phyloP scores from a whole-genome alignment of 345 rosid species.

The Raphanus raphanistrum region DNA sequence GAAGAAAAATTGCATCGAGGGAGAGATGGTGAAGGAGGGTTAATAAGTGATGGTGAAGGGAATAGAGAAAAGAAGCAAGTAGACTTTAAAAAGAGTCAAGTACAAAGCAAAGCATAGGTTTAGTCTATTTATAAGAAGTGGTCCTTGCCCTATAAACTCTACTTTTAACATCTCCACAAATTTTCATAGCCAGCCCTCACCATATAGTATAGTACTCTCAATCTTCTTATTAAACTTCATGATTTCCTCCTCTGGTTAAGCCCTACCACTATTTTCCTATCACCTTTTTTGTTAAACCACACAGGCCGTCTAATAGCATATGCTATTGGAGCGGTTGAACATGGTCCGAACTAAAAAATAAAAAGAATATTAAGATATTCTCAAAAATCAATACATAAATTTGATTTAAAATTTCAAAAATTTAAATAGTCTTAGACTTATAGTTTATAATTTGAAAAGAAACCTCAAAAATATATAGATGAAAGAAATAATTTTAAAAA shows the following conservation, averaged over 20 bases:
- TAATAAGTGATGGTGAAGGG: neutral
- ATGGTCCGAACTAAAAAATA: too few relatives aligned
- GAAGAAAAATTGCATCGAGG: neutral
- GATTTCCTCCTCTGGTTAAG: neutral
- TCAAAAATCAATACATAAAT: too few relatives aligned
- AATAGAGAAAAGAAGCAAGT: constrained; percentile 15
- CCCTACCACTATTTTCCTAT: neutral
- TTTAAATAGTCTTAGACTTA: too few relatives aligned
- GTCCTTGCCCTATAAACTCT: constrained; percentile 34
- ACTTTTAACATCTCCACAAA: constrained; percentile 26
- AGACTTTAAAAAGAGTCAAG: constrained; percentile 26
- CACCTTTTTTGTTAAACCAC: neutral
- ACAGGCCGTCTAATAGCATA: too few relatives aligned
- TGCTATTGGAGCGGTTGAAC: too few relatives aligned
- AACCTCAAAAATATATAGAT: too few relatives aligned
- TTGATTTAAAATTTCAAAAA: too few relatives aligned
- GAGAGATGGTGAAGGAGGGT: neutral
- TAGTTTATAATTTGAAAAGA: too few relatives aligned
- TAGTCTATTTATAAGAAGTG: constrained; percentile 29
- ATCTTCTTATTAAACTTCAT: neutral
- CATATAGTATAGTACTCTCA: neutral
- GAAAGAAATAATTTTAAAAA: too few relatives aligned
- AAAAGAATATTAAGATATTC: too few relatives aligned
- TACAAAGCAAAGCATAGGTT: constrained; percentile 25
- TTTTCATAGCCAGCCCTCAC: constrained; percentile 11